Conservation (phyloP, 192 early-diverging fungal genomes). For the Podila minutissima region DNA sequence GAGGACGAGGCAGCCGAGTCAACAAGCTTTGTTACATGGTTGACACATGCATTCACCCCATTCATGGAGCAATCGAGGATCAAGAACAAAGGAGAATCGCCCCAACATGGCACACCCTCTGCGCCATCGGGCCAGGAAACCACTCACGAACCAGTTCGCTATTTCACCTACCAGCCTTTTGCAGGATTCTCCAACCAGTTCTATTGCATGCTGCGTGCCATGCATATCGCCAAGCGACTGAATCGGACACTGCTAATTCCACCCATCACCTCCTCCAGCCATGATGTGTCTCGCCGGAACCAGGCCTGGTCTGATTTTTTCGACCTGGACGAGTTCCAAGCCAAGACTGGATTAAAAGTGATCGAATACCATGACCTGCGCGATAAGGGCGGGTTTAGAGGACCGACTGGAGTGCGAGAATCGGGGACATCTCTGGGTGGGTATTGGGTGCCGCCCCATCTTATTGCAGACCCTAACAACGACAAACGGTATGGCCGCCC, state of each 20-base stretch:
- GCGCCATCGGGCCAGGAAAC: neutral
- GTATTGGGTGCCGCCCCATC: slow-evolving; percentile 1
- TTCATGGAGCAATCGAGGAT: no score
- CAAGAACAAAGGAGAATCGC: no score
- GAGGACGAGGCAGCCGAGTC: slow-evolving; percentile 3
- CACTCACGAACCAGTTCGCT: neutral
- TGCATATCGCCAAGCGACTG: slow-evolving; percentile 1
- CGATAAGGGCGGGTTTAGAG: neutral
- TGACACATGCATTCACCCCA: neutral
- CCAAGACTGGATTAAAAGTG: slow-evolving; percentile 2
- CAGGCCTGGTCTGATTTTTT: slow-evolving; percentile 13
- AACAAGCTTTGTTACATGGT: slow-evolving; percentile 6
- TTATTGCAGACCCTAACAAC: no score
- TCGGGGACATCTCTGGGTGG: slow-evolving; percentile 4
- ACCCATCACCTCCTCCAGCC: slow-evolving; percentile 9
- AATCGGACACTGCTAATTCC: slow-evolving; percentile 3
- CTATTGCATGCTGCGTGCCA: slow-evolving; percentile 10
- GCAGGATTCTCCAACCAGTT: slow-evolving; percentile 13
- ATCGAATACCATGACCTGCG: slow-evolving; percentile 7
- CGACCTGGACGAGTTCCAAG: slow-evolving; percentile 8
- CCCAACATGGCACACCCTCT: no score
- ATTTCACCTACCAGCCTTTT: slow-evolving; percentile 9
- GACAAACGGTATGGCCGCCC: no score
- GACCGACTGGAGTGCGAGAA: slow-evolving; percentile 8
- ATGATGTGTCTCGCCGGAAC: slow-evolving; percentile 6